These are phyloP conservation scores for Pharnaceum exiguum DNA, from an alignment of 148 eudicot species.

Conservation along the genomic window DNA sequence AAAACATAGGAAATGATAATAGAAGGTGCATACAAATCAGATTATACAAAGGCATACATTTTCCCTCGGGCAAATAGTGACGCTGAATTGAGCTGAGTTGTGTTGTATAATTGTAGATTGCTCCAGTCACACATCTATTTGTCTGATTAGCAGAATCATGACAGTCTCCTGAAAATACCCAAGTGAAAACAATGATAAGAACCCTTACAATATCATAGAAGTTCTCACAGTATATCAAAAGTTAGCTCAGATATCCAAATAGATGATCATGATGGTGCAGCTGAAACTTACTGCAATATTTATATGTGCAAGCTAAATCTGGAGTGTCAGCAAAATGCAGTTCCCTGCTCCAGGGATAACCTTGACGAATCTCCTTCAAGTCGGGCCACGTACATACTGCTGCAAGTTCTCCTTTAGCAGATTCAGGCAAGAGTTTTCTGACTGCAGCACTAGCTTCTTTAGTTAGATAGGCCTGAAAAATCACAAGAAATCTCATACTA, in stretches of 20 bases:
- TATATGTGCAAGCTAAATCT: constrained; percentile 59
- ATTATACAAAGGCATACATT: constrained; percentile 36
- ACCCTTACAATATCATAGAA: no score
- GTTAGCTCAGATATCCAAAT: no score
- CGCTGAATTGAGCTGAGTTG: constrained; percentile 45
- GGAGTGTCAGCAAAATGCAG: constrained; percentile 76
- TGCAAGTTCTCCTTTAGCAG: constrained; percentile 66
- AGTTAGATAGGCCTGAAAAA: constrained; percentile 47
- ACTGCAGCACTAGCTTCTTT: constrained; percentile 51
- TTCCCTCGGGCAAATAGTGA: constrained; percentile 17
- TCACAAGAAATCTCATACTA: not conserved
- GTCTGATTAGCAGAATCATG: constrained; percentile 47
- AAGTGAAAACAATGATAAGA: not conserved
- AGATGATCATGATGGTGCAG: not conserved
- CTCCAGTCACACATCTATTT: constrained; percentile 64
- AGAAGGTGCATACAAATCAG: not conserved
- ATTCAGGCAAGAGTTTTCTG: constrained; percentile 57
- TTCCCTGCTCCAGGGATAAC: constrained; percentile 58
- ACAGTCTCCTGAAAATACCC: constrained; percentile 57
- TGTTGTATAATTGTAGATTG: constrained; percentile 67
- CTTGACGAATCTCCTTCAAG: constrained; percentile 33
- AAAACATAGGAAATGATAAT: not conserved
- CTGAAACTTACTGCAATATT: constrained; percentile 51
- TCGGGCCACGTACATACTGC: constrained; percentile 77
- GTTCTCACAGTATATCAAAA: no score